These are phyloP conservation scores for Populus pruinosa DNA, from an alignment of 345 rosid species.

Conservation along the genomic window DNA sequence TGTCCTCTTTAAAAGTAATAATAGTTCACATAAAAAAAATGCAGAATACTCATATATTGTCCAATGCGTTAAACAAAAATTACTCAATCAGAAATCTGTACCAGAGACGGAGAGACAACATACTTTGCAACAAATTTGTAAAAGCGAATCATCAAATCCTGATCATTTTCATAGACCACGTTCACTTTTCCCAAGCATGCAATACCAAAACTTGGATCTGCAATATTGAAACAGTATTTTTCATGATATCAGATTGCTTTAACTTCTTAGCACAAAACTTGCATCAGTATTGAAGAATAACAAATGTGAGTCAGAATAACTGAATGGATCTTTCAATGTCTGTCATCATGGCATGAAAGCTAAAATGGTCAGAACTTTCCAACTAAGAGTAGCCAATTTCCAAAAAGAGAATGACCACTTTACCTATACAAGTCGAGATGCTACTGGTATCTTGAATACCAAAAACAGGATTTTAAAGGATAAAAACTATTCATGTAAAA, in stretches of 20 bases:
- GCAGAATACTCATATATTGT: background rate
- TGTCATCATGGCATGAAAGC: background rate
- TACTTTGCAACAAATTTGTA: conserved; percentile 72
- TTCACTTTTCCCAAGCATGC: conserved; percentile 74
- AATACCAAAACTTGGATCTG: conserved; percentile 83
- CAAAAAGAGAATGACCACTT: background rate
- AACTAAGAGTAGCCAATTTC: background rate
- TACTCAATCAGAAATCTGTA: background rate
- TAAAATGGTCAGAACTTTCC: background rate
- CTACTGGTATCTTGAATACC: background rate
- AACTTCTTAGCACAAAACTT: too few species aligned
- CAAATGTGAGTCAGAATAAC: background rate
- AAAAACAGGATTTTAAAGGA: too few species aligned
- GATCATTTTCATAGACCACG: conserved; percentile 60
- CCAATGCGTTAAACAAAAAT: background rate
- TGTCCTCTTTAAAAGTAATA: background rate
- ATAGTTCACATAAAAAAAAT: background rate
- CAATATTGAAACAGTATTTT: background rate
- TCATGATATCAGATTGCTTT: background rate
- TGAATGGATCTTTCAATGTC: background rate
- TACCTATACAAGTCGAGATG: background rate
- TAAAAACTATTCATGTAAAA: too few species aligned
- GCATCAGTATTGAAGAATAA: background rate
- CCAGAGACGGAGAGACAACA: conserved; percentile 17
- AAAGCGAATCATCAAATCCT: conserved; percentile 69